Conservation (phyloP, 352 stramenopile genomes). For the Globisporangium heterothallicum region DNA sequence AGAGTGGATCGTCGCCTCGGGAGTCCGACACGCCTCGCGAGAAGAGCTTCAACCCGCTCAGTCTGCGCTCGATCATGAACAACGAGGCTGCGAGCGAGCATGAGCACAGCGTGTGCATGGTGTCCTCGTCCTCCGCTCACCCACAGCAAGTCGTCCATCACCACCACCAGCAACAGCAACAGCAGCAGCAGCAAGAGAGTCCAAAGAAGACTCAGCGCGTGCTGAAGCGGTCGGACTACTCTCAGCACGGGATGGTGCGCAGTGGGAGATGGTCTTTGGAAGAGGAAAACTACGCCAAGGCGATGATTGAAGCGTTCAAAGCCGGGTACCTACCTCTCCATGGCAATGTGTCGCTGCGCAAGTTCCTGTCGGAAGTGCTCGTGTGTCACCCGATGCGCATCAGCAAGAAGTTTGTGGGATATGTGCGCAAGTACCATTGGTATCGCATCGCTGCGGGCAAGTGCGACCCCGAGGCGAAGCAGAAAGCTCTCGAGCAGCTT, state of each 20-base stretch:
- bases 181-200: constrained; percentile 12
- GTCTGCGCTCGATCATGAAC: constrained; percentile 76
- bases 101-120: no score
- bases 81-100: constrained; percentile 30
- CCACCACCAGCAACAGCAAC: no score
- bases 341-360: constrained; percentile 78
- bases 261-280: constrained; percentile 67
- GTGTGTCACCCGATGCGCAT: constrained; percentile 89
- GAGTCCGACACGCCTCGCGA: constrained; percentile 13
- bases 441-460: constrained; percentile 52
- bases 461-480: constrained; percentile 14
- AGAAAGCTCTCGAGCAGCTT: constrained; percentile 14
- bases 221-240: constrained; percentile 78
- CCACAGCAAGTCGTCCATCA: no score
- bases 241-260: constrained; percentile 62
- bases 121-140: no score
- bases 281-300: constrained; percentile 73
- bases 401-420: constrained; percentile 89
- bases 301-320: constrained; percentile 83
- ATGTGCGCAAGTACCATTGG: constrained; percentile 86
- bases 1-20: constrained; percentile 7
- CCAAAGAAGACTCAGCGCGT: constrained; percentile 40
- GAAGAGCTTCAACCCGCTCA: constrained; percentile 55
- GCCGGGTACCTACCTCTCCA: constrained; percentile 61
- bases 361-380: constrained; percentile 84